phyloP scores from a whole-genome alignment of 2,329 filamentous ascomycete species.

The Colletotrichum musicola region DNA sequence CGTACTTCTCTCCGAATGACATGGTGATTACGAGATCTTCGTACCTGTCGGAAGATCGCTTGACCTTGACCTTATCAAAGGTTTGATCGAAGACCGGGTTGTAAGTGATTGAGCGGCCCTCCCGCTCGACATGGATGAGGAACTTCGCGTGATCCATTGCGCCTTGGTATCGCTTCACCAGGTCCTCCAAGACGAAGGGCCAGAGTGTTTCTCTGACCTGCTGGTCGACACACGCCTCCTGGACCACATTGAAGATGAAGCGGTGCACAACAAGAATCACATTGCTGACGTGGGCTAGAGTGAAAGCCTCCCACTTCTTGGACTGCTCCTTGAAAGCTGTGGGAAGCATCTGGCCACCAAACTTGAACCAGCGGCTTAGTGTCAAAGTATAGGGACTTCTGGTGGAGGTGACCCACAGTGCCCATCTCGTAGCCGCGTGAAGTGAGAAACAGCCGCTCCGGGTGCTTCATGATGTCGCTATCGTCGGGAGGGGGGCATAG shows the following conservation, averaged over 20 bases:
- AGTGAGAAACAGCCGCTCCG: conserved; percentile 48
- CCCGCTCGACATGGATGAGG: conserved; percentile 64
- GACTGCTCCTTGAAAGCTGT: conserved; percentile 66
- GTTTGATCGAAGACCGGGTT: conserved; percentile 65
- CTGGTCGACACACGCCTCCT: conserved; percentile 56
- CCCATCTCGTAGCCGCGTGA: conserved; percentile 68
- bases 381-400: not conserved
- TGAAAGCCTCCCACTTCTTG: conserved; percentile 63
- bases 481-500: conserved; percentile 7
- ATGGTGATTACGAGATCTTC: not conserved
- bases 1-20: not conserved
- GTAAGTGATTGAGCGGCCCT: conserved; percentile 59
- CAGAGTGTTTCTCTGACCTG: conserved; percentile 58
- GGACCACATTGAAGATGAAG: conserved; percentile 62
- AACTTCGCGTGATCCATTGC: conserved; percentile 64
- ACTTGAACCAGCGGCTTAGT: conserved; percentile 42
- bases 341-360: conserved; percentile 56
- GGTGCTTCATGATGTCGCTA: conserved; percentile 51
- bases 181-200: conserved; percentile 54
- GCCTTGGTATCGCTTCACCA: conserved; percentile 58
- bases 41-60: conserved; percentile 7
- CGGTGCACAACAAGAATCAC: conserved; percentile 64
- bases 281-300: conserved; percentile 62
- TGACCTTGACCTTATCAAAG: conserved; percentile 39
- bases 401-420: conserved; percentile 49